phyloP scores from a whole-genome alignment of 345 rosid genomes.

The Kernera saxatilis region DNA sequence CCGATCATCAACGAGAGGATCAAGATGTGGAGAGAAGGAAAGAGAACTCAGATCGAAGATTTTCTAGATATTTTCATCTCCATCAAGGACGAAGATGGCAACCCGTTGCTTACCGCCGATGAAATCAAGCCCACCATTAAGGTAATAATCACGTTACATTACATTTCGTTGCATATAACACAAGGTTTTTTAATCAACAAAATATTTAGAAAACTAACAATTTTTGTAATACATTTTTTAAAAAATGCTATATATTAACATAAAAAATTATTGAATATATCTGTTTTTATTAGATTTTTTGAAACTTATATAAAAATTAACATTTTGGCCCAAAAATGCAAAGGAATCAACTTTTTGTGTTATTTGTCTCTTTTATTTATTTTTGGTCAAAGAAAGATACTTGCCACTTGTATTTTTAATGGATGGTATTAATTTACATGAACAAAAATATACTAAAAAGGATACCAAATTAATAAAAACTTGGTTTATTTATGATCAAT shows the following conservation, averaged over 20 bases:
- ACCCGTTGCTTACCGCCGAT: conserved; percentile 32
- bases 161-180: background rate
- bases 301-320: too few relatives aligned
- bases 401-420: too few relatives aligned
- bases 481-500: background rate
- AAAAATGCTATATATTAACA: background rate
- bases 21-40: conserved; percentile 34
- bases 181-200: background rate
- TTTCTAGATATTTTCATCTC: conserved; percentile 37
- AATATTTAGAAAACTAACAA: too few relatives aligned
- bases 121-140: conserved; percentile 37
- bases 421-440: background rate
- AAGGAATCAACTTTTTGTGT: too few relatives aligned
- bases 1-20: conserved; percentile 32
- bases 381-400: background rate
- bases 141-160: conserved; percentile 20
- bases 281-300: too few relatives aligned
- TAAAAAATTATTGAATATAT: background rate
- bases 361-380: too few relatives aligned
- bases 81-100: conserved; percentile 30
- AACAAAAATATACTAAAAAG: background rate
- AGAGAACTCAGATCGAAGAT: conserved; percentile 32
- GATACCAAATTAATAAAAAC: background rate
- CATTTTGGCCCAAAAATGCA: too few relatives aligned
- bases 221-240: too few relatives aligned